Conservation (phyloP, 2,329 filamentous ascomycete species). For the Xylaria polymorpha region DNA sequence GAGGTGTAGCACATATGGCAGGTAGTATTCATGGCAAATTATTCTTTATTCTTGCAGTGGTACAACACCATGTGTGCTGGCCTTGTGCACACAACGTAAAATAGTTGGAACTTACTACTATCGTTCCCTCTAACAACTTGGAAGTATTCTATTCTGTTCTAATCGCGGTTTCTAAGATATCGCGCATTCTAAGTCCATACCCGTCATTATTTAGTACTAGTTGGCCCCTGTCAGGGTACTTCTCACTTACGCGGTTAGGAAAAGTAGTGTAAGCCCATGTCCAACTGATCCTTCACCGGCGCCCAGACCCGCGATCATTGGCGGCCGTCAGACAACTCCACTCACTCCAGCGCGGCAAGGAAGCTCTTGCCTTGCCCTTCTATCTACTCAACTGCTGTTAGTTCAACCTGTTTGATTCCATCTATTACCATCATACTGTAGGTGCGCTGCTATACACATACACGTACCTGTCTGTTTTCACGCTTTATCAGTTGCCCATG, state of each 20-base stretch:
- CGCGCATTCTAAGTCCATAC: background rate
- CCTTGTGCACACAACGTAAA: background rate
- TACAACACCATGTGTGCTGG: background rate
- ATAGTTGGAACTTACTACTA: background rate
- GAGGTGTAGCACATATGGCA: too few species aligned
- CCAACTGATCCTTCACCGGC: conserved; percentile 39
- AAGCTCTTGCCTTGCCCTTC: conserved; percentile 22
- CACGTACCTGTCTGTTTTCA: background rate
- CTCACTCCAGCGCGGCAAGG: conserved; percentile 30
- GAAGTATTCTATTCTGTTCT: background rate
- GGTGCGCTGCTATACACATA: conserved; percentile 9
- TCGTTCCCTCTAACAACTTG: background rate
- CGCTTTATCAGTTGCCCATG: conserved; percentile 20
- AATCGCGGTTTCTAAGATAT: conserved; percentile 3
- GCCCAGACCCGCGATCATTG: conserved; percentile 42
- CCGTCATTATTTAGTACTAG: background rate
- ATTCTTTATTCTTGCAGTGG: background rate
- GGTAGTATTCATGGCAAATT: too few species aligned
- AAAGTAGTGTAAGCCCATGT: conserved; percentile 7
- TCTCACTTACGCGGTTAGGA: conserved; percentile 9
- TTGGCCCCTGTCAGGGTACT: conserved; percentile 6
- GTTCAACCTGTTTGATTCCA: conserved; percentile 23
- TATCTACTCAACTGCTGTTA: conserved; percentile 5
- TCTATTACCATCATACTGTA: conserved; percentile 2
- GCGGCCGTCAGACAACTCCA: conserved; percentile 21